Conservation (phyloP, 495 filamentous ascomycete species). For the Penicillium cataractarum region DNA sequence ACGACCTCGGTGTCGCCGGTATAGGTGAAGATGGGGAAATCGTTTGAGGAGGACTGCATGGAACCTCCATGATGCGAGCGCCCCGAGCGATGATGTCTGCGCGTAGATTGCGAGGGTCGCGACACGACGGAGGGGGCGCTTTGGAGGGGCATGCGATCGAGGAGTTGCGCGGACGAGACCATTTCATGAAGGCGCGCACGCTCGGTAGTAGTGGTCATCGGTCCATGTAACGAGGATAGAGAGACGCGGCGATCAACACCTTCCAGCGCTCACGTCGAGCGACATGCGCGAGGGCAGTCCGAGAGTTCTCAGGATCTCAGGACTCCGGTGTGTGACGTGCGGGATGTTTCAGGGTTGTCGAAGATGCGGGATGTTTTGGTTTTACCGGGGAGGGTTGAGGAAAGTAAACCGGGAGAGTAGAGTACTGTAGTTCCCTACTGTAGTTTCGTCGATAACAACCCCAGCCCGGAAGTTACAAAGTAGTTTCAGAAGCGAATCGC, state of each 20-base stretch:
- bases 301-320: neutral
- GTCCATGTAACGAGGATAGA: neutral
- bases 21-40: conserved; percentile 88
- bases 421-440: no score
- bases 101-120: conserved; percentile 55
- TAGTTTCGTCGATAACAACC: neutral
- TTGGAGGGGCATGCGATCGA: conserved; percentile 55
- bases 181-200: conserved; percentile 42
- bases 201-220: conserved; percentile 7
- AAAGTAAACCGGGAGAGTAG: neutral
- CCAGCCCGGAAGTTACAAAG: neutral
- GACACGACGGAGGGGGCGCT: conserved; percentile 63
- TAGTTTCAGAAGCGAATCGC: neutral
- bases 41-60: conserved; percentile 75
- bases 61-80: conserved; percentile 80
- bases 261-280: conserved; percentile 14
- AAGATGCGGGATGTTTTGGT: conserved; percentile 1
- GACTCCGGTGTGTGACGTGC: neutral
- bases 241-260: conserved; percentile 29
- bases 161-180: conserved; percentile 73
- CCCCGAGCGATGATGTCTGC: conserved; percentile 68
- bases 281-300: conserved; percentile 20
- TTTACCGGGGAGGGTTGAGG: neutral
- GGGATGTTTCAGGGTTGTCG: conserved; percentile 6
- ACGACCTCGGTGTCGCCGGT: conserved; percentile 91